A percentile compares a stretch with the other conserved stretches of the same genome.
Conservation (phyloP, 352 stramenopile genomes). For the Phytophthora sansomeana region DNA sequence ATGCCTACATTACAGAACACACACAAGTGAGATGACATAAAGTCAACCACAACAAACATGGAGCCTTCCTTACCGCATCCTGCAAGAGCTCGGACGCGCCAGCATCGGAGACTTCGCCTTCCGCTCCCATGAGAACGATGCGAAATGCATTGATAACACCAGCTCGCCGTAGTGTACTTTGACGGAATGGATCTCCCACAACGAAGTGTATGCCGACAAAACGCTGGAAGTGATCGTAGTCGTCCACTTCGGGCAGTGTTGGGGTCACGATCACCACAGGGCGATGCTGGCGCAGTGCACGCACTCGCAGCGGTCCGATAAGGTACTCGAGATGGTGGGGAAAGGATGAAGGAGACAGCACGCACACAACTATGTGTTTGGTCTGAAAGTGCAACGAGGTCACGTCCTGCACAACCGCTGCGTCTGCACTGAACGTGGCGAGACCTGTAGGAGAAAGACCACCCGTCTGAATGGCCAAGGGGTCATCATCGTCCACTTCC, state of each 20-base stretch:
- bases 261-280: constrained; percentile 71
- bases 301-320: constrained; percentile 76
- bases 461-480: constrained; percentile 20
- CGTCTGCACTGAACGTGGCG: constrained; percentile 22
- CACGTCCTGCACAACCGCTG: constrained; percentile 61
- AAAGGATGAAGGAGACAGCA: constrained; percentile 66
- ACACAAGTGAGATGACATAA: neutral
- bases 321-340: constrained; percentile 85
- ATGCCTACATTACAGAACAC: constrained; percentile 39
- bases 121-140: constrained; percentile 80
- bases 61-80: constrained; percentile 54
- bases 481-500: constrained; percentile 28
- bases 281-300: constrained; percentile 69
- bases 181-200: constrained; percentile 69
- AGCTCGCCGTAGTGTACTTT: constrained; percentile 56
- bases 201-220: constrained; percentile 79
- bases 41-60: neutral
- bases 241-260: constrained; percentile 58
- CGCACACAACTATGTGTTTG: constrained; percentile 71
- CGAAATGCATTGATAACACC: constrained; percentile 63
- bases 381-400: constrained; percentile 47
- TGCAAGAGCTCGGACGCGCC: constrained; percentile 73
- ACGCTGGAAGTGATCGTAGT: constrained; percentile 65
- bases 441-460: constrained; percentile 10
- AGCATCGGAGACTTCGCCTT: constrained; percentile 63